Base-by-base conservation (phyloP, 257 asterid species). In the Solanum clarkiae region DNA sequence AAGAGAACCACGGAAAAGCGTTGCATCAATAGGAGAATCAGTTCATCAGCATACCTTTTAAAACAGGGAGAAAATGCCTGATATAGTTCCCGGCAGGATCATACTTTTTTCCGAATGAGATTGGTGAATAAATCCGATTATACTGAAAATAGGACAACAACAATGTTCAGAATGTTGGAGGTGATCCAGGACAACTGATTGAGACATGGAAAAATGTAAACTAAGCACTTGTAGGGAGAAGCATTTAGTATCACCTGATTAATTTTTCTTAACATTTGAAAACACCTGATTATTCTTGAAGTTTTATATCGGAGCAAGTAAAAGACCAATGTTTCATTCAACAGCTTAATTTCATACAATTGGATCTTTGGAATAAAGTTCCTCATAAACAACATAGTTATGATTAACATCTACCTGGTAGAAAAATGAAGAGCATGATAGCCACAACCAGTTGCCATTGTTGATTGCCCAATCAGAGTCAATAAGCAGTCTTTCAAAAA, bases 401-500 rank as follows among this genome's bases (percentile, higher is more conserved):
- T 29, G 79, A 86, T 66, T 88, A 80, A 24, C 22, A 3, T 53
- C 57, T 32, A 95, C 99, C 98, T 96, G 98, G 94, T 96, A 94
- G 83, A 95, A 96, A 92, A 96, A 95, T 65, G 99, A 95, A 55
- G 99, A 95, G 92, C 98, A 96, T 14, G 99, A 95, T 69, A 96
- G 90, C 98, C 98, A 96, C 92, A 96, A 7, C 98, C 99, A 96
- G 90, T 96, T 96, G 26, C 95, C 99, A 53, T 96, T 96, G 79
- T 96, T 96, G 89, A 96, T 92, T 79, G 98, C 91, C 99, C 99
- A 96, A 86, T 96, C 99, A 8, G 98, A 94, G 86, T 96, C 99
- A 72, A 96, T 92, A 77, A 96, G 98, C 87, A 96, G 97, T 71
- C 98, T 92, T 87, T 94, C 98, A 51, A 96, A 96, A 87, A 96